These are phyloP conservation scores for Mycena kentingensis DNA, from an alignment of 768 basidiomycete genomes.

Conservation along the genomic window DNA sequence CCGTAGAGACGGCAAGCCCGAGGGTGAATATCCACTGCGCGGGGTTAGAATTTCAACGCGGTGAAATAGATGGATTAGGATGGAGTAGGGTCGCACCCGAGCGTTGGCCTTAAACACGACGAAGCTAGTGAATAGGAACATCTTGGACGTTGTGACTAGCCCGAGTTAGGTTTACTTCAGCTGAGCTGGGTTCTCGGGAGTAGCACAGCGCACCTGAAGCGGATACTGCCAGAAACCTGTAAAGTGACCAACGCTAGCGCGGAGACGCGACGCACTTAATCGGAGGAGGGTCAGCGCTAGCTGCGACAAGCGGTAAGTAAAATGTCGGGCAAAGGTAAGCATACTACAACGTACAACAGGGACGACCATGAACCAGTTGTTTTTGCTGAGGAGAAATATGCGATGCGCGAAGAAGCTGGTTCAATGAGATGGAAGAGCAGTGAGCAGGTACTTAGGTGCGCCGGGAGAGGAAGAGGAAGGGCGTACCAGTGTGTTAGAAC, in stretches of 20 bases:
- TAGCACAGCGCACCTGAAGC: not conserved
- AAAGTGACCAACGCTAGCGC: not conserved
- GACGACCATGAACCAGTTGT: constrained; percentile 23
- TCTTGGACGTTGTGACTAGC: constrained; percentile 28
- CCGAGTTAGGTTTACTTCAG: constrained; percentile 10
- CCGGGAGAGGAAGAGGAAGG: too few species aligned
- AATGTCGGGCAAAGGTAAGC: not conserved
- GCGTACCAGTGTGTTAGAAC: constrained; percentile 46
- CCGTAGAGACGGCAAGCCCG: constrained; percentile 51
- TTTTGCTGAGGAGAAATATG: constrained; percentile 34
- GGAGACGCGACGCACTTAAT: constrained; percentile 19
- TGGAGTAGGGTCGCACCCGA: constrained; percentile 11
- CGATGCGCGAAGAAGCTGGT: constrained; percentile 38
- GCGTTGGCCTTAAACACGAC: constrained; percentile 19
- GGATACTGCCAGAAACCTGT: not conserved
- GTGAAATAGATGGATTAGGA: not conserved
- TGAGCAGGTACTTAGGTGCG: too few species aligned
- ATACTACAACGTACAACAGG: constrained; percentile 29
- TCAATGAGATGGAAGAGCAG: not conserved
- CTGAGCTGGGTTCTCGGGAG: constrained; percentile 22
- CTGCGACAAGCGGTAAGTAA: constrained; percentile 6
- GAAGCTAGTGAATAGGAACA: constrained; percentile 27
- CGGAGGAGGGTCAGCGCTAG: constrained; percentile 24
- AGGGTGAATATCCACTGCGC: constrained; percentile 52
- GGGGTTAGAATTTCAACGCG: not conserved